phyloP scores from a whole-genome alignment of 2,329 filamentous ascomycete genomes.

The Aspergillus ustus region DNA sequence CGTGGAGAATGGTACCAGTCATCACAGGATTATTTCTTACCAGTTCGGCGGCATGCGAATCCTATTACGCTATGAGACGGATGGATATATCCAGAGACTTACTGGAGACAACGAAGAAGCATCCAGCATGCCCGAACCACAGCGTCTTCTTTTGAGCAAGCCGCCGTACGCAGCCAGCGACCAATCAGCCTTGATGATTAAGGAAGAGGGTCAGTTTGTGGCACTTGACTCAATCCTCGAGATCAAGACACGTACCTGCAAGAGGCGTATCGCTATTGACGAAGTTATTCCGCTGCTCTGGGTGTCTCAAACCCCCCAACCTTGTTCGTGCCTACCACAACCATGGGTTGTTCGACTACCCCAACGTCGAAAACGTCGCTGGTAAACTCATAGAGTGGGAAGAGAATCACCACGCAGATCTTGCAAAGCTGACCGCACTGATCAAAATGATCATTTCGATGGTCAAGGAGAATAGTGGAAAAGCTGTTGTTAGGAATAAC shows the following conservation, averaged over 20 bases:
- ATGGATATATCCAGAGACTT: conserved; percentile 43
- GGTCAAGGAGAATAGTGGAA: conserved; percentile 33
- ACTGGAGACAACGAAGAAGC: not conserved
- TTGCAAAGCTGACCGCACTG: conserved; percentile 40
- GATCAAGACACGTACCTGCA: conserved; percentile 49
- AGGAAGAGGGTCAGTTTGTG: conserved; percentile 36
- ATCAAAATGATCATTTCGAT: conserved; percentile 36
- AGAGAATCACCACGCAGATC: conserved; percentile 33
- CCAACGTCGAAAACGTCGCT: conserved; percentile 44
- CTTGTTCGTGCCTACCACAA: conserved; percentile 52
- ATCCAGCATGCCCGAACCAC: conserved; percentile 26
- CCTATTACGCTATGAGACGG: conserved; percentile 41
- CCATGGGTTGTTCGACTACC: conserved; percentile 39
- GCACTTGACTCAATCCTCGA: conserved; percentile 47
- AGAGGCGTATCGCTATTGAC: conserved; percentile 38
- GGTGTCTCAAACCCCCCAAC: conserved; percentile 52
- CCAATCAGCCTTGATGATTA: conserved; percentile 36
- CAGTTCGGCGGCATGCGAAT: conserved; percentile 44
- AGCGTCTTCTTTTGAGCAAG: conserved; percentile 27
- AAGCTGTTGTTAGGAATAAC: conserved; percentile 32
- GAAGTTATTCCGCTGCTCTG: conserved; percentile 51
- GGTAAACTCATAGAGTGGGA: conserved; percentile 43
- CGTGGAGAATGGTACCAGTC: conserved; percentile 46
- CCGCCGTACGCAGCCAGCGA: conserved; percentile 19
- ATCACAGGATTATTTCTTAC: conserved; percentile 54